Evolutionary conservation across 371 early-diverging fungal species (phyloP).

Genomic region (Blastocladiella emersonii): DNA sequence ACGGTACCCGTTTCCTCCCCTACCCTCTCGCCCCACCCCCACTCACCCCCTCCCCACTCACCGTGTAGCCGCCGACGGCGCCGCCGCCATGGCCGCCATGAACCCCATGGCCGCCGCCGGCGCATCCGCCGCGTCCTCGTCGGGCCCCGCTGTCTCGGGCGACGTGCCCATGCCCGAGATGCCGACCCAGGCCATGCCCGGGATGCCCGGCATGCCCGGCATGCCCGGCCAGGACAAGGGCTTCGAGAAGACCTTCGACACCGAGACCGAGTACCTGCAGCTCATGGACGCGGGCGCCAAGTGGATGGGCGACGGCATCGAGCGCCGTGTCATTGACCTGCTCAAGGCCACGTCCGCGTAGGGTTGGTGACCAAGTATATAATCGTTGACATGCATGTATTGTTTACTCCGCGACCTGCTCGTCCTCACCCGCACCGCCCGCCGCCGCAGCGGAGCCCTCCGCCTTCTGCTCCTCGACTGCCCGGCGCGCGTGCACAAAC

Average conservation of each 20-base stretch:
- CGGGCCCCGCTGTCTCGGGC: neutral
- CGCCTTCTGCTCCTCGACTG: too few species aligned
- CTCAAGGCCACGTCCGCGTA: neutral
- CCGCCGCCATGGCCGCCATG: conserved; percentile 81
- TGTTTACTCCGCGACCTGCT: too few species aligned
- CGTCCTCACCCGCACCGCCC: too few species aligned
- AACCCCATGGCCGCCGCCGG: conserved; percentile 52
- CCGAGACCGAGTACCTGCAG: conserved; percentile 74
- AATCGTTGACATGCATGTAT: too few species aligned
- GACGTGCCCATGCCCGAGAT: conserved; percentile 14
- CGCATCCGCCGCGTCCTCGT: conserved; percentile 7
- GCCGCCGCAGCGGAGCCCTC: too few species aligned
- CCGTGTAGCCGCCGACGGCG: conserved; percentile 64
- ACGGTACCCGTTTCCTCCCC: conserved; percentile 37
- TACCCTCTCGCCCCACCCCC: neutral
- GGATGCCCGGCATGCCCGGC: neutral
- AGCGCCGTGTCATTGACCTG: conserved; percentile 51
- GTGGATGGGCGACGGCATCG: conserved; percentile 72
- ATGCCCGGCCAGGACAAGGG: conserved; percentile 61
- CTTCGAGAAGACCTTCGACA: conserved; percentile 68
- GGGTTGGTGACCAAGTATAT: too few species aligned
- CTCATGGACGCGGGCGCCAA: conserved; percentile 38
- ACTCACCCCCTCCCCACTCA: neutral
- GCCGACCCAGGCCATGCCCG: conserved; percentile 25
- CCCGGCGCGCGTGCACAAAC: too few species aligned